A percentile compares a stretch with the other conserved stretches of the same genome.
These are phyloP conservation scores for Chaetoscypha palmicola DNA, from an alignment of 2,329 filamentous ascomycete genomes.

Conservation along the genomic window DNA sequence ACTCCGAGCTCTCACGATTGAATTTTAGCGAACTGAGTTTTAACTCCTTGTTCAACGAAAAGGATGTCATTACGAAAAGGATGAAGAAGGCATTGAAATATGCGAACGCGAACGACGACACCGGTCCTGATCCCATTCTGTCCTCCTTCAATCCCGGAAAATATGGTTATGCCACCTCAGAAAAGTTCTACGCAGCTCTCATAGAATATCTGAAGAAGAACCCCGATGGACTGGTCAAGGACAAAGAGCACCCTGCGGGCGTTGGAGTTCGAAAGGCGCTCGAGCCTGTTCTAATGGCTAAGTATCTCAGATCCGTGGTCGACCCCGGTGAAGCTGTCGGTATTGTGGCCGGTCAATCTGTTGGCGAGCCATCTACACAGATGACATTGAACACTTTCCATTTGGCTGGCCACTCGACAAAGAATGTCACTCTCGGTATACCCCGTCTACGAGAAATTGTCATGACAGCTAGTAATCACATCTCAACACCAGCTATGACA, in stretches of 20 bases:
- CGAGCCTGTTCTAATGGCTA: constrained; percentile 78
- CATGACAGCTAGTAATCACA: constrained; percentile 88
- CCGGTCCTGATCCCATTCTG: constrained; percentile 62
- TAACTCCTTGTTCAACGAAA: constrained; percentile 55
- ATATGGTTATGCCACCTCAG: constrained; percentile 79
- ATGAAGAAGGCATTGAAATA: constrained; percentile 78
- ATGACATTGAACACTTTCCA: constrained; percentile 99
- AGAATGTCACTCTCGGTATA: constrained; percentile 98
- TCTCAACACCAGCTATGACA: constrained; percentile 88
- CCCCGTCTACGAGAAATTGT: constrained; percentile 94
- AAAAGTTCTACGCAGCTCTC: constrained; percentile 70
- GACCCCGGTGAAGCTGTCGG: constrained; percentile 96
- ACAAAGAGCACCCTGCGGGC: constrained; percentile 35
- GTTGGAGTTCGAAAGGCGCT: constrained; percentile 36
- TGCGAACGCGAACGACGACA: constrained; percentile 47
- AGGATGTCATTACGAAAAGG: constrained; percentile 52
- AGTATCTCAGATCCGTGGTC: constrained; percentile 86
- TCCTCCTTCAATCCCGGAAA: constrained; percentile 68
- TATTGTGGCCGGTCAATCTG: constrained; percentile 91
- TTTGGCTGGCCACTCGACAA: constrained; percentile 94
- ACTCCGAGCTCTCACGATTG: constrained; percentile 71
- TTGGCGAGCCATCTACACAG: constrained; percentile 95
- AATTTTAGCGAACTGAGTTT: constrained; percentile 55
- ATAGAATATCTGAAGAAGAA: constrained; percentile 76
- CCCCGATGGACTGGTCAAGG: constrained; percentile 51